Evolutionary conservation across 2,329 filamentous ascomycete genomes (phyloP).

Genomic region (Lithohypha guttulata): DNA sequence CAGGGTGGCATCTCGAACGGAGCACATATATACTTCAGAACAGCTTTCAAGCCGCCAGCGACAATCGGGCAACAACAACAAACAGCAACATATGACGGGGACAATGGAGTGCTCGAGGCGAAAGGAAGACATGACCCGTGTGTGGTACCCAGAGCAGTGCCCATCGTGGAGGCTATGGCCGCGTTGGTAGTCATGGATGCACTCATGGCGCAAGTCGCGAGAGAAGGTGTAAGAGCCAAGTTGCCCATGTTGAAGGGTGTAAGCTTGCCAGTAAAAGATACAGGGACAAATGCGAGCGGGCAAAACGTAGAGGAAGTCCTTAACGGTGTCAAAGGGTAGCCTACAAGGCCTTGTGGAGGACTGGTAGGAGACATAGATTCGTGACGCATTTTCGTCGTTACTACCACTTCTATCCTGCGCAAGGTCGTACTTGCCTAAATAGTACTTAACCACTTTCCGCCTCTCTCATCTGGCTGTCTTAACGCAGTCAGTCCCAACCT

Average conservation of each 20-base stretch:
- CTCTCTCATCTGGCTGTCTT: too few species aligned
- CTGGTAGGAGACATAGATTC: too few species aligned
- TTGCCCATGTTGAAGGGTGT: conserved; percentile 14
- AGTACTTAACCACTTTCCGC: too few species aligned
- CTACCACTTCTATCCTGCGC: too few species aligned
- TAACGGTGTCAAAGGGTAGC: too few species aligned
- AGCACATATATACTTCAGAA: conserved; percentile 84
- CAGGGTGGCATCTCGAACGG: conserved; percentile 95
- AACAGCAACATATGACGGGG: conserved; percentile 68
- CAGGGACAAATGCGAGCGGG: conserved; percentile 15
- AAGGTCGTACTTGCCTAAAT: too few species aligned
- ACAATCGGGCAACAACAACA: conserved; percentile 84
- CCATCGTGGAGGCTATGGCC: conserved; percentile 71
- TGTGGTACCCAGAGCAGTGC: conserved; percentile 74
- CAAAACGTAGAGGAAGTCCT: conserved; percentile 13
- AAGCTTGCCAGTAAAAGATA: conserved; percentile 15
- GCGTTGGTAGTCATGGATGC: conserved; percentile 79
- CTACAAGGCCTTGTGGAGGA: too few species aligned
- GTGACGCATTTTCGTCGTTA: too few species aligned
- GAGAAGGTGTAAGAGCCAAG: conserved; percentile 35
- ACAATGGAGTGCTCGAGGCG: conserved; percentile 68
- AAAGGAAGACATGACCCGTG: conserved; percentile 94
- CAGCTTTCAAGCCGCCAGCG: conserved; percentile 89
- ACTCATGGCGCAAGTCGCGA: conserved; percentile 66
- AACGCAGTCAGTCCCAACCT: too few species aligned